Evolutionary conservation across 441 rosid genomes (phyloP).

Genomic region (Jatropha multifida): DNA sequence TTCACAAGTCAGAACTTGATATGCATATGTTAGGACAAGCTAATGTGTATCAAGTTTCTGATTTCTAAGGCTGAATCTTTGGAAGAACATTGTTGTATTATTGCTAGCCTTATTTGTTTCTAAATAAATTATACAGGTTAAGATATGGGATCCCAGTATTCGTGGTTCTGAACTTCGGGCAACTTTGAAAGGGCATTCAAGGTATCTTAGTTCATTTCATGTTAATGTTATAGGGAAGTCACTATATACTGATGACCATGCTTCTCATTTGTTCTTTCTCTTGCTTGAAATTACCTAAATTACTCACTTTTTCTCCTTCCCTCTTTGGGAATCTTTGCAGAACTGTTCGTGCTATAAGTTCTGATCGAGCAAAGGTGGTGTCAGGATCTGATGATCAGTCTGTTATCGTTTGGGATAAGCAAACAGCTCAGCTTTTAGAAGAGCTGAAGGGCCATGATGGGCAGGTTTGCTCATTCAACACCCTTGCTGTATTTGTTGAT

Average conservation of each 20-base stretch:
- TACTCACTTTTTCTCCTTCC: constrained; percentile 7
- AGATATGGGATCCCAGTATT: constrained; percentile 98
- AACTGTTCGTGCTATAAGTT: constrained; percentile 93
- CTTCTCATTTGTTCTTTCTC: constrained; percentile 18
- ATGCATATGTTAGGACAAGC: neutral
- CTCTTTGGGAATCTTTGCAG: constrained; percentile 44
- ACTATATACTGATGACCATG: neutral
- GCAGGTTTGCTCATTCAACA: constrained; percentile 56
- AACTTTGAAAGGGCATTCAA: constrained; percentile 87
- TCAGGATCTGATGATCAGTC: constrained; percentile 99
- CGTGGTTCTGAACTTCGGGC: constrained; percentile 98
- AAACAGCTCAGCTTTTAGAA: constrained; percentile 86
- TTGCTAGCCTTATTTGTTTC: constrained; percentile 13
- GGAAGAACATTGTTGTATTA: neutral
- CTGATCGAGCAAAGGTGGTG: constrained; percentile 96
- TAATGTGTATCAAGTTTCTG: neutral
- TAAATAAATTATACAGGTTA: constrained; percentile 60
- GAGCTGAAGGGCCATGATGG: constrained; percentile 96
- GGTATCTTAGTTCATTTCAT: constrained; percentile 40
- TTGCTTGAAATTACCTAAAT: constrained; percentile 11
- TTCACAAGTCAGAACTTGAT: neutral
- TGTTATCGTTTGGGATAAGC: constrained; percentile 98
- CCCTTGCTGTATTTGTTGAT: constrained; percentile 17
- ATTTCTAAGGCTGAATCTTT: neutral
- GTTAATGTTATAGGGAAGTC: constrained; percentile 3